Evolutionary conservation across 768 basidiomycete species (phyloP).

Genomic region (Exsudoporus frostii): DNA sequence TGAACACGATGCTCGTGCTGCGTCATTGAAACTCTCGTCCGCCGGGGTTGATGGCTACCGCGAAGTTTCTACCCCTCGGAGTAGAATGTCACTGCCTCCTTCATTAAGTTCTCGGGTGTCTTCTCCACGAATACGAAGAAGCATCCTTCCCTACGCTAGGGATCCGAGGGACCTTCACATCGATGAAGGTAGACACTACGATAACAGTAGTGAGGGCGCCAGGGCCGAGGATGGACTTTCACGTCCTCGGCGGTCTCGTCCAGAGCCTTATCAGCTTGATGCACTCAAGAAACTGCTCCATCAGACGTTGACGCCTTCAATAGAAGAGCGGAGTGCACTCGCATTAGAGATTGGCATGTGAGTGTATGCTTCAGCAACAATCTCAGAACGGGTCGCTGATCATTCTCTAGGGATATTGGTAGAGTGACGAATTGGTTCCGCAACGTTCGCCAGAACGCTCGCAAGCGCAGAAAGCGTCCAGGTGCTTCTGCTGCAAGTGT

Average conservation of each 20-base stretch:
- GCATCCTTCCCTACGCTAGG: constrained; percentile 26
- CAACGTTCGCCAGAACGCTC: constrained; percentile 77
- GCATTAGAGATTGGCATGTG: constrained; percentile 78
- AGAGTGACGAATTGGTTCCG: constrained; percentile 90
- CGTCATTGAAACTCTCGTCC: constrained; percentile 11
- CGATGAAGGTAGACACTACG: constrained; percentile 25
- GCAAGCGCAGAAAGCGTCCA: constrained; percentile 61
- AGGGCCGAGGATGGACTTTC: constrained; percentile 35
- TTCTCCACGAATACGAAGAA: constrained; percentile 32
- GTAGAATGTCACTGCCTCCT: constrained; percentile 32
- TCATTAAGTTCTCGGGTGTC: constrained; percentile 25
- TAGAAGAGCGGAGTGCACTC: constrained; percentile 73
- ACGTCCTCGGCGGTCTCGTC: constrained; percentile 70
- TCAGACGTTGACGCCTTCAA: constrained; percentile 69
- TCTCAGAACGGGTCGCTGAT: constrained; percentile 8
- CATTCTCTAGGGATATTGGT: constrained; percentile 59
- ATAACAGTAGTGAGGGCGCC: constrained; percentile 18
- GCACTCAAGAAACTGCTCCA: constrained; percentile 68
- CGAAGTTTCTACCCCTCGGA: constrained; percentile 21
- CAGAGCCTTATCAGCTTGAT: constrained; percentile 74
- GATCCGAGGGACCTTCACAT: constrained; percentile 24
- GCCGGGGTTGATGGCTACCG: constrained; percentile 17
- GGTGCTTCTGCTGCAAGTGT: constrained; percentile 36
- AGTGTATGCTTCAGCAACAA: constrained; percentile 22
- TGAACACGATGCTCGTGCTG: constrained; percentile 16